Evolutionary conservation across 108 stramenopile species (phyloP), one percentile per base, ranked within the genome.

Genomic region (Skeletonema potamos): DNA sequence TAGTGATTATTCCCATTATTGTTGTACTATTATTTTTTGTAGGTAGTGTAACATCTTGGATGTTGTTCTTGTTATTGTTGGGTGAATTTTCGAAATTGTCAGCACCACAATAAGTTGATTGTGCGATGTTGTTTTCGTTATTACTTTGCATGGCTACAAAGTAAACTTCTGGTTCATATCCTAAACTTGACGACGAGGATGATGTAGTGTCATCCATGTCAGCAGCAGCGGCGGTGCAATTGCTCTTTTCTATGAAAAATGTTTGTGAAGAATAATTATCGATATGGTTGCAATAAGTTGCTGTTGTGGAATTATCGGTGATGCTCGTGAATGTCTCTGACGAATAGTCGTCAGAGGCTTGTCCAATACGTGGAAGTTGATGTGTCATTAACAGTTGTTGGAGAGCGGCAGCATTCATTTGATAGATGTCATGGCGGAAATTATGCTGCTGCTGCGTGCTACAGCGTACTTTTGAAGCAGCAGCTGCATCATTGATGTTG

Each of bases 161-260:
- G 59, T 72, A 79, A 11, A 60, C 66, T 72, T 79, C 77, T 15
- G 34, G 64, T 0, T 67, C 66, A 48, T 72, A 13, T 15, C 0
- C 11, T 36, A 9, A 9, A 7, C 37, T 39, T 7, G 15, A 15
- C 15, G 37, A 39, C 12, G 37, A 15, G 1, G 37, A 15, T 13
- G 37, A n/a, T n/a, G n/a, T n/a, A n/a, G n/a, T n/a, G n/a, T n/a
- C n/a, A n/a, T n/a, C n/a, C n/a, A n/a, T 39, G 37, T 39, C 37
- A 3, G 2, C 13, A 39, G 2, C 15, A 39, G 37, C 37, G 15
- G 37, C 15, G 12, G 37, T 39, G 37, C 37, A 39, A 13, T 39
- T 39, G 37, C 13, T 39, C 13, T 39, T 39, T 1, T 39, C 13
- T 15, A 39, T 2, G 37, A n/a, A n/a, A n/a, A 39, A 8, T 39